phyloP scores from a whole-genome alignment of 2,329 filamentous ascomycete species.

The Alternaria incomplexa region DNA sequence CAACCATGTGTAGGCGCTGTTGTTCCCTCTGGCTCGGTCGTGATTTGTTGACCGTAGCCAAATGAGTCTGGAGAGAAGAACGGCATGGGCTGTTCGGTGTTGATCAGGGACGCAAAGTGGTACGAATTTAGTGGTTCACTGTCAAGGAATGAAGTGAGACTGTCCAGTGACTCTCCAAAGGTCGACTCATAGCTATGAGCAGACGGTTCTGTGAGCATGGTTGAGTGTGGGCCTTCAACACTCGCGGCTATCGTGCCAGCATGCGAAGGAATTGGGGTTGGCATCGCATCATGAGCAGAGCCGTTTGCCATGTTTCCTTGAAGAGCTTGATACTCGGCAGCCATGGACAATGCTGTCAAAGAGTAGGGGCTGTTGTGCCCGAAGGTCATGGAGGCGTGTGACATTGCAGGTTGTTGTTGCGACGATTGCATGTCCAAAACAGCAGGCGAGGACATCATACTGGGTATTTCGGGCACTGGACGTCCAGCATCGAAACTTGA shows the following conservation, averaged over 20 bases:
- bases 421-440: constrained; percentile 26
- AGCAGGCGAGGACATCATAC: constrained; percentile 32
- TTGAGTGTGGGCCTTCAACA: constrained; percentile 20
- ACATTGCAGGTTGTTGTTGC: constrained; percentile 19
- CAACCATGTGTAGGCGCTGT: constrained; percentile 7
- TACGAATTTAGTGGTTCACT: constrained; percentile 48
- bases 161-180: constrained; percentile 45
- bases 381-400: constrained; percentile 20
- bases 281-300: constrained; percentile 15
- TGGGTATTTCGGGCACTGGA: constrained; percentile 36
- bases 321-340: constrained; percentile 50
- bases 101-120: constrained; percentile 49
- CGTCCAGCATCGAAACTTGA: constrained; percentile 31
- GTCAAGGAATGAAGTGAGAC: constrained; percentile 48
- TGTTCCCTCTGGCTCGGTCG: constrained; percentile 15
- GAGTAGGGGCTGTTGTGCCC: constrained; percentile 40
- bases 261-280: constrained; percentile 18
- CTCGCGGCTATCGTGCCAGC: constrained; percentile 17
- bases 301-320: constrained; percentile 35
- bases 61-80: constrained; percentile 51
- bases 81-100: constrained; percentile 50
- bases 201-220: not conserved
- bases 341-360: constrained; percentile 50
- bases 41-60: constrained; percentile 35
- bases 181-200: constrained; percentile 20